Base-by-base conservation (phyloP, 31 red algal genomes). In the Asparagopsis taxiformis region DNA sequence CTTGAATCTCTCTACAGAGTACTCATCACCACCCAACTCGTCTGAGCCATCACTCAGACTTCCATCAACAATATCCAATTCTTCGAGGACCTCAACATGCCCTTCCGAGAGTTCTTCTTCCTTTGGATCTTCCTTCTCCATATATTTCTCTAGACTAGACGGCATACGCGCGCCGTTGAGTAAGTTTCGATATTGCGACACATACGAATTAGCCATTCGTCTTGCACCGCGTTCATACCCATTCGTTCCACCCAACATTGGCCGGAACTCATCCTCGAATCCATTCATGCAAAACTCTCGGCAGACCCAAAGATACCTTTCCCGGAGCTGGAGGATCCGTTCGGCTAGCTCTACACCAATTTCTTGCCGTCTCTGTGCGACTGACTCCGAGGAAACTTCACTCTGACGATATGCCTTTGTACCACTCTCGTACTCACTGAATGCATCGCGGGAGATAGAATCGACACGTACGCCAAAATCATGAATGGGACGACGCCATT, bases 241-340 rank as follows among this genome's bases (percentile, higher is more conserved):
- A 11, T 70, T 62, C 0, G 84, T 87, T 2, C 86, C 93, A 3
- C 93, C 93, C 3, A 97, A 63, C 80, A 97, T 87, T 0, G 87
- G 70, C 31, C 83, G 59, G 35, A 97, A 97, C 52, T 97, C 82
- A 50, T 88, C 89, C 37, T 97, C 93, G 77, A 97, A 97, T 10
- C 72, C 66, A 36, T 75, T 70, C 59, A 78, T 55, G 59, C 74
- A 82, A 31, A 65, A 72, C 9, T 88, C 82, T 7, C 84, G 70
- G 53, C 80, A 89, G 21, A 81, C 77, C 36, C 53, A 72, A 25
- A 91, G 48, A 43, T 87, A 79, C 17, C 70, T 61, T 37, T 84
- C 77, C 15, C 80, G 57, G 41, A 87, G 43, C 58, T 69, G 56
- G 13, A 55, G 29, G 49, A 80, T 41, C 20, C 66, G 46, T 44